Base-by-base conservation (phyloP, 1,139 yeast genomes). In the Geotrichum cucujoidarum region DNA sequence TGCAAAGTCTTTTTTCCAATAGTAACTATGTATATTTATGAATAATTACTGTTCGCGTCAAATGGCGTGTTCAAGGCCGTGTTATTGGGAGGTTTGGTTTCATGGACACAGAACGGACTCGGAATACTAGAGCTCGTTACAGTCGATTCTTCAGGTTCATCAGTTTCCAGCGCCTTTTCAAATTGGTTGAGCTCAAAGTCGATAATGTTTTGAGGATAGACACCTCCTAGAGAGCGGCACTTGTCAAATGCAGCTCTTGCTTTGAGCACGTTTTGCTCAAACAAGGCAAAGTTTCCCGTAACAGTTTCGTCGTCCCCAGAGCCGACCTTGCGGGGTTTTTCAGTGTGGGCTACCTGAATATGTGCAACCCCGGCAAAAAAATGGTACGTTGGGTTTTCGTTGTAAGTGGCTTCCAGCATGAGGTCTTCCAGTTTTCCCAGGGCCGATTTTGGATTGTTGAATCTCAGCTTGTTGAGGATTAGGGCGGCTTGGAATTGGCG, bases 381-480 rank as follows among this genome's bases (percentile, higher is more conserved):
- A 41, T 70, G 68, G 41, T 70, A 65, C 0, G 65, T 62, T 0
- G 80, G 80, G 44, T 76, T 76, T 8, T 60, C 62, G 51, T 67
- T 68, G 55, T 67, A 75, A 0, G 80, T 80, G 1, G 75, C 72
- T 48, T 67, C 70, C 35, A 75, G 62, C 30, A 75, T 54, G 42
- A 75, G 55, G 38, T 72, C 76, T 32, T 71, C 70, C 14, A 77
- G 57, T 40, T 52, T 53, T 16, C 54, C 56, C 37, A 61, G 46
- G 6, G 63, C 63, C 1, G 46, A 53, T 36, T 52, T 52, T 3
- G 63, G 56, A 22, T 57, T 49, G 6, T 54, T 49, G 27, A 54
- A 60, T 27, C 57, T 45, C 30, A 62, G 48, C 35, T 55, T 53
- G 16, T 57, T 47, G 43, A 59, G 32, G 20, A 62, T 40, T 27